These are phyloP conservation scores for Scheffersomyces insectosa DNA, from an alignment of 1,139 yeast species.

Conservation along the genomic window DNA sequence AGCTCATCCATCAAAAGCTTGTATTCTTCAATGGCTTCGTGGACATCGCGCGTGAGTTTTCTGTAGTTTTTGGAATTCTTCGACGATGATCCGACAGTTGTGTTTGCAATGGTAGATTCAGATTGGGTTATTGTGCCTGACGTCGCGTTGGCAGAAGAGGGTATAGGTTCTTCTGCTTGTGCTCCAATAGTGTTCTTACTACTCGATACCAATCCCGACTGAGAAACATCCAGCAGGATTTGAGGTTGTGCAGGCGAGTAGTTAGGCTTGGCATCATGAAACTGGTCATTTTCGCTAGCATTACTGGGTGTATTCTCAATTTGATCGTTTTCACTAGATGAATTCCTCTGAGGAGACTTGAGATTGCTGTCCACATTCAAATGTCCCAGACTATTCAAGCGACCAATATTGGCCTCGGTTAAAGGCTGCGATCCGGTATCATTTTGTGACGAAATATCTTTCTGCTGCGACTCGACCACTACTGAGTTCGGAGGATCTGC, in stretches of 20 bases:
- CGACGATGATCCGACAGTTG: conserved; percentile 10
- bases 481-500: neutral
- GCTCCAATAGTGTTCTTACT: too few species aligned
- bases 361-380: too few species aligned
- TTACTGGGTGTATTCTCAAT: neutral
- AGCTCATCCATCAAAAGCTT: conserved; percentile 64
- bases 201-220: too few species aligned
- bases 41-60: conserved; percentile 58
- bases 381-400: conserved; percentile 15
- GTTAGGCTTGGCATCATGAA: too few species aligned
- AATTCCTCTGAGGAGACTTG: too few species aligned
- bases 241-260: too few species aligned
- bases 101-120: too few species aligned
- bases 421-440: conserved; percentile 24
- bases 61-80: conserved; percentile 30
- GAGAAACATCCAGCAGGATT: too few species aligned
- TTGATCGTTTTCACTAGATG: neutral
- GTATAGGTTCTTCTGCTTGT: too few species aligned
- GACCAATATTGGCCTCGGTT: conserved; percentile 33
- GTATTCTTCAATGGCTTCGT: conserved; percentile 70
- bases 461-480: neutral
- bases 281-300: too few species aligned
- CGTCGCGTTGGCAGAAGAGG: too few species aligned
- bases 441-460: neutral
- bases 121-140: too few species aligned